Conservation (phyloP, 345 rosid species). For the Firmiana major region DNA sequence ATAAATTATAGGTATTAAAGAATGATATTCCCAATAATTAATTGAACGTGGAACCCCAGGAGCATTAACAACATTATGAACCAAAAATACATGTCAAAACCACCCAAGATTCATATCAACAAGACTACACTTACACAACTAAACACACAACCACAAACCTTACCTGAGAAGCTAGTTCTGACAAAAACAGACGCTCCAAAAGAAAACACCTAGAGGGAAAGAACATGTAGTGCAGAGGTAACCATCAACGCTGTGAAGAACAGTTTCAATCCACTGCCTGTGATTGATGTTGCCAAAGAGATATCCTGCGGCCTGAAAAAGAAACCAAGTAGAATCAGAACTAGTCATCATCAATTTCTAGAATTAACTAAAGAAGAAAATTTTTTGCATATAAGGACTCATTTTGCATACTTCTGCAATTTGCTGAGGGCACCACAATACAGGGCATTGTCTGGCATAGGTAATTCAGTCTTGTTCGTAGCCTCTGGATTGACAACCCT, state of each 20-base stretch:
- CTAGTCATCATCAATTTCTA: not conserved
- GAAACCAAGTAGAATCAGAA: conserved; percentile 14
- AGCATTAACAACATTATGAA: conserved; percentile 10
- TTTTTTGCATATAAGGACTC: not conserved
- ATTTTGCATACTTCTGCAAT: conserved; percentile 63
- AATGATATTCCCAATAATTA: conserved; percentile 37
- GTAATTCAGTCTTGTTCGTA: conserved; percentile 87
- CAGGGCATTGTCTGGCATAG: conserved; percentile 77
- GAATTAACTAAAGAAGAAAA: not conserved
- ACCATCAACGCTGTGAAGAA: conserved; percentile 32
- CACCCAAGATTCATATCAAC: conserved; percentile 29
- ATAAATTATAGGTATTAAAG: conserved; percentile 35
- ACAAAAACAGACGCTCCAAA: conserved; percentile 11
- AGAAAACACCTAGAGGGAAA: conserved; percentile 20
- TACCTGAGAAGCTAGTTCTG: conserved; percentile 15
- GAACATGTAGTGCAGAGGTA: conserved; percentile 17
- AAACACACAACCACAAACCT: conserved; percentile 36
- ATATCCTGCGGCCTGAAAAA: conserved; percentile 71
- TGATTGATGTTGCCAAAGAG: conserved; percentile 37
- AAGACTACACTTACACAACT: conserved; percentile 33
- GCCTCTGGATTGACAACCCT: conserved; percentile 86
- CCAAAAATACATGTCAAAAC: conserved; percentile 25
- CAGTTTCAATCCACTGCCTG: conserved; percentile 22
- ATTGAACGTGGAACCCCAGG: conserved; percentile 22
- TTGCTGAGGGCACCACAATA: conserved; percentile 75